phyloP scores from a whole-genome alignment of 2,329 filamentous ascomycete genomes.

The Hypoxylon sp. region DNA sequence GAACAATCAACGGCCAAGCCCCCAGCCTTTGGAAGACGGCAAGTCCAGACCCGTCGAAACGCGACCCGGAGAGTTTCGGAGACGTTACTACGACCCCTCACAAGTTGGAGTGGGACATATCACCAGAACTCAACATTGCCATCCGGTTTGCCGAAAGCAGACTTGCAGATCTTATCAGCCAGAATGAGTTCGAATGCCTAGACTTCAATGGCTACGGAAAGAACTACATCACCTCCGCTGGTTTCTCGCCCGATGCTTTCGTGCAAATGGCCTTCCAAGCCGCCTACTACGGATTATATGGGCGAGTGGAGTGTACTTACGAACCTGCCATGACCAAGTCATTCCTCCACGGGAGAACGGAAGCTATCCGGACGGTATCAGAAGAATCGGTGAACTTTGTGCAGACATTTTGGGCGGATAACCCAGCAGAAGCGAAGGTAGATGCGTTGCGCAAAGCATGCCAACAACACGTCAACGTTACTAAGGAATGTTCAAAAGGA shows the following conservation, averaged over 20 bases:
- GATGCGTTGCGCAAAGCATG: conserved; percentile 88
- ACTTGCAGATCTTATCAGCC: conserved; percentile 92
- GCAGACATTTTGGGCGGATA: conserved; percentile 94
- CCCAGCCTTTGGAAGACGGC: conserved; percentile 92
- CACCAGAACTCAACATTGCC: conserved; percentile 89
- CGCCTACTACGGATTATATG: conserved; percentile 97
- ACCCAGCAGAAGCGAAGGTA: conserved; percentile 85
- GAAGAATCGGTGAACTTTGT: conserved; percentile 89
- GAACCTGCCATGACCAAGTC: conserved; percentile 99
- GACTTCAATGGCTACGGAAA: conserved; percentile 94
- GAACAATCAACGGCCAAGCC: conserved; percentile 93
- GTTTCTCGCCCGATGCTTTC: conserved; percentile 96
- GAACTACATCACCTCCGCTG: conserved; percentile 97
- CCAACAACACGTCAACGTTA: conserved; percentile 83
- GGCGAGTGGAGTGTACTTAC: conserved; percentile 93
- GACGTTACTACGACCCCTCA: conserved; percentile 94
- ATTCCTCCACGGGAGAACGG: conserved; percentile 92
- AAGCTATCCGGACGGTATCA: conserved; percentile 90
- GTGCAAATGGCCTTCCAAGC: conserved; percentile 99
- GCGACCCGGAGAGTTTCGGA: conserved; percentile 91
- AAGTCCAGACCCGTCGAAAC: conserved; percentile 92
- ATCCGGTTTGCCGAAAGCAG: conserved; percentile 96
- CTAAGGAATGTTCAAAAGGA: conserved; percentile 88
- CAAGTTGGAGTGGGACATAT: conserved; percentile 98
- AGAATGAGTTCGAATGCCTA: conserved; percentile 94